Conservation (phyloP, 108 stramenopile species). For the Bacterosira constricta region DNA sequence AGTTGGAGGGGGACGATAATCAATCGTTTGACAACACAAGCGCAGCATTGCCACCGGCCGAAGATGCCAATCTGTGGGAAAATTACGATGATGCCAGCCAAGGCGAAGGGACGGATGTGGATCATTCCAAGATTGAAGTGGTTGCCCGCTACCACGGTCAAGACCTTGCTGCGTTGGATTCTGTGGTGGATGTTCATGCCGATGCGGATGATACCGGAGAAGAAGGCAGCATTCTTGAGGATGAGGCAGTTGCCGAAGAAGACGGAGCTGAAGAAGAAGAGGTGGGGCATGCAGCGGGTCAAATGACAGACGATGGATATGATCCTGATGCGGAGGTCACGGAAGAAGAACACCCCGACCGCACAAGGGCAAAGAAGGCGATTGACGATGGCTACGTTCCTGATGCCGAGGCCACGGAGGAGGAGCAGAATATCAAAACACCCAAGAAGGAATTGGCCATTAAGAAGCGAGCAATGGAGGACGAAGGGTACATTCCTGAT, state of each 20-base stretch:
- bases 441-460: background rate
- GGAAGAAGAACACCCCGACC: slow-evolving; percentile 23
- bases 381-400: slow-evolving; percentile 49
- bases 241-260: background rate
- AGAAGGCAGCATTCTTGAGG: slow-evolving; percentile 17
- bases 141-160: slow-evolving; percentile 19
- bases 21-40: slow-evolving; percentile 39
- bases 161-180: background rate
- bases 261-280: background rate
- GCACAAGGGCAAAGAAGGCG: background rate
- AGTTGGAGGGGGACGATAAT: slow-evolving; percentile 5
- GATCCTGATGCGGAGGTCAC: slow-evolving; percentile 41
- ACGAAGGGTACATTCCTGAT: slow-evolving; percentile 26
- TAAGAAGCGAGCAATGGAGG: background rate
- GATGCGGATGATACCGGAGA: slow-evolving; percentile 33
- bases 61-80: slow-evolving; percentile 39
- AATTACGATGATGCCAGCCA: slow-evolving; percentile 30
- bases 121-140: slow-evolving; percentile 17
- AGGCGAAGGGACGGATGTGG: background rate
- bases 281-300: too few species aligned
- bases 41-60: slow-evolving; percentile 17
- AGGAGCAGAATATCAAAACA: slow-evolving; percentile 14
- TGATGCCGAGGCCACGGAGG: slow-evolving; percentile 42
- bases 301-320: slow-evolving; percentile 44
- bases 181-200: slow-evolving; percentile 3